Base-by-base conservation (phyloP, 768 basidiomycete genomes). In the Suillus subaureus region DNA sequence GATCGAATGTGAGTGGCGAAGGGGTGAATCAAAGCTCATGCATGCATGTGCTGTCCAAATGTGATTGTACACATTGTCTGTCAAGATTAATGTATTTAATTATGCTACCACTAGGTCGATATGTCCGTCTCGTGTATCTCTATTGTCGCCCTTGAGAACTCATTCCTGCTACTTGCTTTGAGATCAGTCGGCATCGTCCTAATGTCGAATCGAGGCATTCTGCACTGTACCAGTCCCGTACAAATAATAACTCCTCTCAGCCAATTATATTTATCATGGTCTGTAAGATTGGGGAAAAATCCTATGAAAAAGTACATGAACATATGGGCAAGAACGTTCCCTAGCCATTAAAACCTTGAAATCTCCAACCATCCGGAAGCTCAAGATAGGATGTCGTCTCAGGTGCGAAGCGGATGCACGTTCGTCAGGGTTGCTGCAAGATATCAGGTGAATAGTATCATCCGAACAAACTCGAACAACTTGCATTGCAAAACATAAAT, bases 401-500 rank as follows among this genome's bases (percentile, higher is more conserved):
- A 97, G 85, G 72, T 93, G 92, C 43, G 87, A 81, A 40, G 95
- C 91, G 33, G 81, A 87, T 3, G 95, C 93, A 33, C 96, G 89
- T 69, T 93, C 87, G 61, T 91, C 88, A 12, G 96, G 95, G 72
- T 96, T 88, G 66, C 92, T 94, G 66, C n/a, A 55, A 43, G 42
- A 0, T 16, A 12, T 16, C 23, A 72, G 4, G 69, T 61, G 51
- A 58, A 16, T 28, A 33, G 61, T n/a, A 47, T 61, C 28, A 61
- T 12, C 15, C 28, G 16, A 37, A 16, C 12, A 13, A 23, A 33
- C 23, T 35, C 5, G n/a, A 31, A 43, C 28, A 58, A 78, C 91
- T 70, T 74, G 94, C 94, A 94, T 89, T 4, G 93, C 91, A 74
- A 99, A 95, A 78, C 97, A 98, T 73, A 87, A 88, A 62, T 82